A percentile compares a stretch with the other conserved stretches of the same genome.
Conservation (phyloP, 768 basidiomycete species). For the Flagelloscypha sp. region DNA sequence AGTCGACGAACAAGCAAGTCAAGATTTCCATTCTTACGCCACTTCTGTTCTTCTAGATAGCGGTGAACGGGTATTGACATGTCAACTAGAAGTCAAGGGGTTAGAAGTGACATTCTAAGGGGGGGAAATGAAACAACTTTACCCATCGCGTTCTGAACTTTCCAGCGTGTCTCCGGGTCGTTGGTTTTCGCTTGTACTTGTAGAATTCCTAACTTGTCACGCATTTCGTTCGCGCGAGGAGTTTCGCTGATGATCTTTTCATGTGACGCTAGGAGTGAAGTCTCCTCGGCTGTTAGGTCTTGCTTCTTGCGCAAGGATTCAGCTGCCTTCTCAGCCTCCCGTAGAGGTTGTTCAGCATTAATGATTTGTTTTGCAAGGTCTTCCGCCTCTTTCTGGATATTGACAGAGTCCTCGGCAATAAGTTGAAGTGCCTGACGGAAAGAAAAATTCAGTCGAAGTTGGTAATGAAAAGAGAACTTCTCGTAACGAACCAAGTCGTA, state of each 20-base stretch:
- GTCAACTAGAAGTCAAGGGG: slow-evolving; percentile 41
- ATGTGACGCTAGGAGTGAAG: slow-evolving; percentile 33
- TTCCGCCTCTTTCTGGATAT: slow-evolving; percentile 36
- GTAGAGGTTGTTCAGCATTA: too few species aligned
- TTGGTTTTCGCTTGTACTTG: slow-evolving; percentile 79
- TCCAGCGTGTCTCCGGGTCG: slow-evolving; percentile 76
- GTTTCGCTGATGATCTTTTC: too few species aligned
- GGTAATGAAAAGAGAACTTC: too few species aligned
- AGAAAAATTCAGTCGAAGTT: too few species aligned
- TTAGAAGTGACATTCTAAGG: neutral
- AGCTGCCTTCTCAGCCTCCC: slow-evolving; percentile 14
- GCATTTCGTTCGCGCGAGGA: too few species aligned
- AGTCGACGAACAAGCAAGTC: slow-evolving; percentile 72
- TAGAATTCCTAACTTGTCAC: slow-evolving; percentile 48
- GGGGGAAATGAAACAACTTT: slow-evolving; percentile 19
- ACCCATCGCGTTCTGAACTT: slow-evolving; percentile 74
- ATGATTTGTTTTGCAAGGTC: slow-evolving; percentile 28
- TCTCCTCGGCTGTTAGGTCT: slow-evolving; percentile 22
- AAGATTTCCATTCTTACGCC: slow-evolving; percentile 77
- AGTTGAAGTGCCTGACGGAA: slow-evolving; percentile 70
- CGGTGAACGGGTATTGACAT: slow-evolving; percentile 64
- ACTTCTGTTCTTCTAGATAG: slow-evolving; percentile 75
- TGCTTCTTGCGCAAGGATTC: slow-evolving; percentile 16
- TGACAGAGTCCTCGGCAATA: slow-evolving; percentile 53
- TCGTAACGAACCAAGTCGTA: too few species aligned